These are phyloP conservation scores for Nigrograna mackinnonii DNA, from an alignment of 2,329 filamentous ascomycete genomes.

Conservation along the genomic window DNA sequence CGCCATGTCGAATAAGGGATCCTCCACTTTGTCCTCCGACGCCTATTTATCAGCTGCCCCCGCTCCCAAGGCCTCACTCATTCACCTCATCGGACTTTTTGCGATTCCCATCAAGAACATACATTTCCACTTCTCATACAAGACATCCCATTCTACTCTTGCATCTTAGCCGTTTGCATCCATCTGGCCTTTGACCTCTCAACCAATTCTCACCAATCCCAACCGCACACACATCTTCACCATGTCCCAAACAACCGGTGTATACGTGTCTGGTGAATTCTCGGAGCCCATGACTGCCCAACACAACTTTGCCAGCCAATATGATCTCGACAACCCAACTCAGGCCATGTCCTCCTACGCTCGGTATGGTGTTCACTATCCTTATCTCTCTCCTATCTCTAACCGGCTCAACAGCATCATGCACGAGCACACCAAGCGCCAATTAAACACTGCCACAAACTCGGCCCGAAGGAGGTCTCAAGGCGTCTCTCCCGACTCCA, in stretches of 20 bases:
- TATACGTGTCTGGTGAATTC: slow-evolving; percentile 45
- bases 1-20: neutral
- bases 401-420: slow-evolving; percentile 43
- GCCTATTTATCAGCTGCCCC: slow-evolving; percentile 28
- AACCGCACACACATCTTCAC: slow-evolving; percentile 3
- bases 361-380: slow-evolving; percentile 36
- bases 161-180: neutral
- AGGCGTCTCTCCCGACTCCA: slow-evolving; percentile 13
- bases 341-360: slow-evolving; percentile 48
- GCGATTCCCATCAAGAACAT: no score
- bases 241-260: slow-evolving; percentile 27
- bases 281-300: slow-evolving; percentile 46
- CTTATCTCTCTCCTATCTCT: neutral
- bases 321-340: slow-evolving; percentile 43
- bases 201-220: slow-evolving; percentile 2
- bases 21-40: neutral
- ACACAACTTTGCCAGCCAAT: slow-evolving; percentile 49
- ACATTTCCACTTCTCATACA: neutral
- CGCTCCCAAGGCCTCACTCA: slow-evolving; percentile 8
- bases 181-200: neutral
- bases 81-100: no score
- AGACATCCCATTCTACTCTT: slow-evolving; percentile 1
- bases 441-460: slow-evolving; percentile 49
- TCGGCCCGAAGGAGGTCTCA: slow-evolving; percentile 46
- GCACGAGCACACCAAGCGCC: slow-evolving; percentile 55